A percentile compares a stretch with the other conserved stretches of the same genome.
These are phyloP conservation scores for Phytophthora chlamydospora DNA, from an alignment of 352 stramenopile genomes.

Conservation along the genomic window DNA sequence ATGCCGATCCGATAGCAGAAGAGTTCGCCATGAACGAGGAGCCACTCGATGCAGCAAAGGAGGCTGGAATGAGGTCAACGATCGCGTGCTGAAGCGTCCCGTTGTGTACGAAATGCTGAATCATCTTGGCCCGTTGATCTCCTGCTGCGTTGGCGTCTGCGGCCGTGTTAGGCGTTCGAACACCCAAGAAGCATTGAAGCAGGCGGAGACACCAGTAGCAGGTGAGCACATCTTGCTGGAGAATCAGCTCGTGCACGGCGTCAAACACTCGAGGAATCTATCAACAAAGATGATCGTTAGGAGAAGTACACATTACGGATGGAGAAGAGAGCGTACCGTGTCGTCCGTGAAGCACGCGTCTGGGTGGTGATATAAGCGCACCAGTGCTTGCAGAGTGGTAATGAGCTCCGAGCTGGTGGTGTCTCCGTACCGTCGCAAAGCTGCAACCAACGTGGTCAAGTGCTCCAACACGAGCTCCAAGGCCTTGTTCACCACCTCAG, in stretches of 20 bases:
- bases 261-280: conserved; percentile 61
- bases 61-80: conserved; percentile 59
- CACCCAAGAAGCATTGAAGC: conserved; percentile 66
- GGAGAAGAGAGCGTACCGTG: conserved; percentile 27
- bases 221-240: conserved; percentile 62
- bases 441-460: conserved; percentile 42
- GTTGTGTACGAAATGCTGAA: conserved; percentile 65
- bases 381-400: conserved; percentile 57
- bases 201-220: conserved; percentile 76
- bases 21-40: conserved; percentile 24
- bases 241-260: conserved; percentile 58
- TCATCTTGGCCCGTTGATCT: conserved; percentile 54
- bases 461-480: conserved; percentile 60
- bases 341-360: conserved; percentile 47
- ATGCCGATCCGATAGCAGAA: conserved; percentile 33
- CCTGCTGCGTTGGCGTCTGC: conserved; percentile 31
- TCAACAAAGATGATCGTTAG: conserved; percentile 9
- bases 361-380: conserved; percentile 53
- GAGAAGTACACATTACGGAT: not conserved
- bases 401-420: conserved; percentile 44
- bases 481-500: conserved; percentile 47
- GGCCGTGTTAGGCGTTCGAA: conserved; percentile 33
- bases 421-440: conserved; percentile 42
- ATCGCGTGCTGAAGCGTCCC: conserved; percentile 51
- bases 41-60: conserved; percentile 41